phyloP scores from a whole-genome alignment of 768 basidiomycete species.

The Gloeophyllum trabeum region DNA sequence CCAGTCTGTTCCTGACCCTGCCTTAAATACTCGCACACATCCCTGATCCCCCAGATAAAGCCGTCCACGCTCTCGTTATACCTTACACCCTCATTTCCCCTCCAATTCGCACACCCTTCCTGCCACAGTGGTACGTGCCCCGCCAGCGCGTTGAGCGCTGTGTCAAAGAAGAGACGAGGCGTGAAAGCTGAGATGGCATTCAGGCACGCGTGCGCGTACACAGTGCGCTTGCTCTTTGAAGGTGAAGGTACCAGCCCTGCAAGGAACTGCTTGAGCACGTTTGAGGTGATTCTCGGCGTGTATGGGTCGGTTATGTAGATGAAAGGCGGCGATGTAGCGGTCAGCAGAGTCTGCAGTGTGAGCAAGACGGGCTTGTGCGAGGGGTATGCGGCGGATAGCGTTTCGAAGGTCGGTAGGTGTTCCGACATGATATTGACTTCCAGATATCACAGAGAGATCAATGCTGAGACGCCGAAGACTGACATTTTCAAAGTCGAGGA shows the following conservation, averaged over 20 bases:
- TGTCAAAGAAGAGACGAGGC: slow-evolving; percentile 53
- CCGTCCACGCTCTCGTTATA: slow-evolving; percentile 59
- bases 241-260: slow-evolving; percentile 10
- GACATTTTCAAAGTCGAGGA: no score
- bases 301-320: slow-evolving; percentile 54
- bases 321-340: slow-evolving; percentile 43
- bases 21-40: slow-evolving; percentile 17
- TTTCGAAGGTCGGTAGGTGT: neutral
- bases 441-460: no score
- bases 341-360: slow-evolving; percentile 14
- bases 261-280: slow-evolving; percentile 27
- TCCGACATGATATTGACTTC: no score
- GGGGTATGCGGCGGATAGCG: neutral
- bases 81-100: slow-evolving; percentile 22
- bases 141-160: slow-evolving; percentile 49
- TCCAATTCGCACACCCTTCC: slow-evolving; percentile 52
- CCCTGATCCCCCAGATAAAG: slow-evolving; percentile 57
- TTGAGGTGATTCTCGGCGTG: slow-evolving; percentile 32
- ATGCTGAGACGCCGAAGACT: no score
- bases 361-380: neutral
- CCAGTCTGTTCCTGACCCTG: slow-evolving; percentile 6
- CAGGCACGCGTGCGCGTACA: slow-evolving; percentile 32
- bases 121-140: slow-evolving; percentile 47
- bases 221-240: slow-evolving; percentile 7
- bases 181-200: slow-evolving; percentile 54